Evolutionary conservation across 2,329 filamentous ascomycete genomes (phyloP), one percentile per base, ranked within the genome.

Genomic region (Cercospora sp.): DNA sequence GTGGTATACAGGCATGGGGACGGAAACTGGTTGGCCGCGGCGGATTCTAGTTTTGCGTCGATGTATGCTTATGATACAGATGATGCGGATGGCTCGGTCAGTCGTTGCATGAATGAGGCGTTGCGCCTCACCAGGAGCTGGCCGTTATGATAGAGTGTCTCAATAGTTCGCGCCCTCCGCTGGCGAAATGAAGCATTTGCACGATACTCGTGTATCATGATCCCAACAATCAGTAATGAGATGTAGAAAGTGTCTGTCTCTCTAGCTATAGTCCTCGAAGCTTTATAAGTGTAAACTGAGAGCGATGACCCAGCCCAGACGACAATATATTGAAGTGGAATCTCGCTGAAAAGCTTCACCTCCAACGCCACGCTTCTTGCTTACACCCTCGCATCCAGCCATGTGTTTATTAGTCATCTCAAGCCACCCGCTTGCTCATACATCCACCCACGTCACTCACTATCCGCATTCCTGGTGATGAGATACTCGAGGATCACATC

Each of bases 131-230:
- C 55, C 31, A 57, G 45, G 61, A 45, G 31, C 31, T 60, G 20
- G n/a, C 45, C 36, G 36, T 42, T 42, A 67, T 39, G 68, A 68
- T 70, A 70, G 68, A 70, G 45, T 70, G 68, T 70, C 39, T 68
- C 66, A 63, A 53, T 68, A 70, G 68, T 42, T 68, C 66, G 66
- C 66, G 66, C 66, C 66, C 48, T 55, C 31, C n/a, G 55, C 9
- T 30, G 57, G 64, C 64, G 64, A 42, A 65, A 33, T 28, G 51
- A 30, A 65, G 64, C 64, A 42, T 16, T 31, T 65, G 57, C 64
- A 59, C 33, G 16, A 42, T 42, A 42, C 16, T 42, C 16, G 9
- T 42, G 36, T 42, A 8, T 9, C 16, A 42, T 42, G 16, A 42
- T n/a, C 36, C 36, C 6, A 8, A 42, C 16, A 3, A 39, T n/a